Evolutionary conservation across 495 filamentous ascomycete genomes (phyloP).

Genomic region (Hypoxylon cercidicola): DNA sequence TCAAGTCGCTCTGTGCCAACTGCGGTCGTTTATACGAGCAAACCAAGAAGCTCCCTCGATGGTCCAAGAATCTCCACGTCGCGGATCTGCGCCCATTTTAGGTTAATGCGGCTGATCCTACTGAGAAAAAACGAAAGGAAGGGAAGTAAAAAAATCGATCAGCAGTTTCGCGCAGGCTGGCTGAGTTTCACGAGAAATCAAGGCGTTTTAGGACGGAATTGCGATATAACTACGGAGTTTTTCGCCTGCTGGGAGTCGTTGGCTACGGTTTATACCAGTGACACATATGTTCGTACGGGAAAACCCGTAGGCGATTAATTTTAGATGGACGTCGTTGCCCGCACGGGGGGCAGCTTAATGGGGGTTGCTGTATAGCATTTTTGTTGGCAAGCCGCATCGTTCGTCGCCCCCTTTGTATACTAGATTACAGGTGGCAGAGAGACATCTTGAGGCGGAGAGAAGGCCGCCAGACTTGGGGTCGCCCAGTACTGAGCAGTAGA

Average conservation of each 20-base stretch:
- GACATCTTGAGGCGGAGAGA: not conserved
- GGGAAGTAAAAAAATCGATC: not conserved
- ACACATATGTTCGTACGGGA: constrained; percentile 13
- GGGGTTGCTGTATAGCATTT: constrained; percentile 3
- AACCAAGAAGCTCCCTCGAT: constrained; percentile 83
- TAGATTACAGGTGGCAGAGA: constrained; percentile 28
- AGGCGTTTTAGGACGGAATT: constrained; percentile 24
- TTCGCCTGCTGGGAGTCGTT: constrained; percentile 32
- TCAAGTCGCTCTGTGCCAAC: constrained; percentile 89
- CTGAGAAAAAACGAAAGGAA: not conserved
- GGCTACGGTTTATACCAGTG: constrained; percentile 40
- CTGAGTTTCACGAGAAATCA: constrained; percentile 12
- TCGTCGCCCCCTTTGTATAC: constrained; percentile 30
- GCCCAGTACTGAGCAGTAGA: not conserved
- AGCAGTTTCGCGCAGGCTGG: not conserved
- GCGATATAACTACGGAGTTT: constrained; percentile 27
- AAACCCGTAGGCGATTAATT: constrained; percentile 6
- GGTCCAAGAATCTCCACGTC: constrained; percentile 79
- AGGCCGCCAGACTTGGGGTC: not conserved
- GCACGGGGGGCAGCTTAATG: constrained; percentile 4
- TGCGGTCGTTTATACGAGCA: constrained; percentile 91
- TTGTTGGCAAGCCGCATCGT: constrained; percentile 1
- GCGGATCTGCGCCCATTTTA: constrained; percentile 53
- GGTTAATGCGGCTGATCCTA: constrained; percentile 17
- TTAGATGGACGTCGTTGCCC: not conserved